phyloP scores from a whole-genome alignment of 2,329 filamentous ascomycete genomes.

The Colletotrichum zoysiae region DNA sequence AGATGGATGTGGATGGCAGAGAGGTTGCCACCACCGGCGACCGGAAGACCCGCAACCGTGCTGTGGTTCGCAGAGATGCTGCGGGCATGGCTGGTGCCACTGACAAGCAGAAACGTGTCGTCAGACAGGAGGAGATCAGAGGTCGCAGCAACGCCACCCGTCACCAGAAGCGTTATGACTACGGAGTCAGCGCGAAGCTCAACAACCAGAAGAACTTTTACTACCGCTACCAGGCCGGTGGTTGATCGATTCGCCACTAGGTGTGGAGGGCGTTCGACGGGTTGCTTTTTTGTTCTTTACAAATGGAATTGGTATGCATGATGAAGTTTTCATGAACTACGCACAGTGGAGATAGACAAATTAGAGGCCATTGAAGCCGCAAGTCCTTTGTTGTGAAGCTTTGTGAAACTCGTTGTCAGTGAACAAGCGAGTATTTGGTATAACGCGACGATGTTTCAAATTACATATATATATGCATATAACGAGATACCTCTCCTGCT shows the following conservation, averaged over 20 bases:
- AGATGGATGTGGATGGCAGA: conserved; percentile 53
- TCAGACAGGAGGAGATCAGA: conserved; percentile 75
- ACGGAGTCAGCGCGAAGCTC: conserved; percentile 79
- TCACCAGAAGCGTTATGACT: conserved; percentile 72
- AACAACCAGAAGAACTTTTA: conserved; percentile 80
- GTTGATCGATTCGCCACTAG: conserved; percentile 49
- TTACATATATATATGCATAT: not conserved
- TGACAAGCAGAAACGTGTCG: conserved; percentile 79
- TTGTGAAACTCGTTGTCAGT: not conserved
- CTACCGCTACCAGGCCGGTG: conserved; percentile 62
- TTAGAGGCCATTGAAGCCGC: conserved; percentile 29
- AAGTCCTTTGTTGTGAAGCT: not conserved
- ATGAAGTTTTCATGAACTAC: conserved; percentile 30
- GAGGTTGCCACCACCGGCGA: conserved; percentile 52
- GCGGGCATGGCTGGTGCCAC: conserved; percentile 84
- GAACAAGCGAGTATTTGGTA: too few species aligned
- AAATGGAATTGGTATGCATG: conserved; percentile 33
- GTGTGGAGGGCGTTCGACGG: conserved; percentile 12
- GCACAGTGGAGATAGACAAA: conserved; percentile 34
- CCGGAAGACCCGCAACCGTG: conserved; percentile 55
- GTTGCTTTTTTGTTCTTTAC: conserved; percentile 25
- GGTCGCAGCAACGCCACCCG: conserved; percentile 74
- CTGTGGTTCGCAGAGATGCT: conserved; percentile 75
- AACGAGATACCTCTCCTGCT: not conserved
- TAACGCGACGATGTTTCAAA: not conserved